Conservation (phyloP, 2,329 filamentous ascomycete species). For the Botrytis squamosa region DNA sequence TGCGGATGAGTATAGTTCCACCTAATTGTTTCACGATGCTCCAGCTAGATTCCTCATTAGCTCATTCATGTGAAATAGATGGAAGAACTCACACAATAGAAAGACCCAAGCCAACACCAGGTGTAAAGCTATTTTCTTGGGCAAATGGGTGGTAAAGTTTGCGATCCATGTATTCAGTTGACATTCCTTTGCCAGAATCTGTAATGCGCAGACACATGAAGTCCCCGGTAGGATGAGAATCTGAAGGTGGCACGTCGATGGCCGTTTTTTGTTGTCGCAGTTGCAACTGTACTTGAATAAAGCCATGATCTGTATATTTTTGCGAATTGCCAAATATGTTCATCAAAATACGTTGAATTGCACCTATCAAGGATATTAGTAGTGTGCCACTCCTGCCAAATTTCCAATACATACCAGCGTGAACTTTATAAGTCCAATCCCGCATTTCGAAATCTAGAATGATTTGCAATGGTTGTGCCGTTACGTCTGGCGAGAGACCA, state of each 20-base stretch:
- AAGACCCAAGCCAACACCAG: slow-evolving; percentile 42
- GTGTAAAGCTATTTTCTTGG: slow-evolving; percentile 58
- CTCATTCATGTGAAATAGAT: background rate
- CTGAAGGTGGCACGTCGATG: slow-evolving; percentile 44
- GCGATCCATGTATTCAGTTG: slow-evolving; percentile 55
- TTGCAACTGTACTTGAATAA: slow-evolving; percentile 43
- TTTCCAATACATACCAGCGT: slow-evolving; percentile 34
- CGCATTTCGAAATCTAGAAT: slow-evolving; percentile 35
- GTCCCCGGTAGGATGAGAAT: slow-evolving; percentile 54
- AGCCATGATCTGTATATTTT: slow-evolving; percentile 55
- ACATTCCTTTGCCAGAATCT: slow-evolving; percentile 64
- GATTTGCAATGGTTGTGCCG: slow-evolving; percentile 26
- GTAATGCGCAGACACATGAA: slow-evolving; percentile 41
- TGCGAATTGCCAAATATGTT: slow-evolving; percentile 60
- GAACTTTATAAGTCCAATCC: slow-evolving; percentile 36
- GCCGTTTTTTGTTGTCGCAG: background rate
- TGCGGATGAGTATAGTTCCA: slow-evolving; percentile 56
- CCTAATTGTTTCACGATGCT: slow-evolving; percentile 44
- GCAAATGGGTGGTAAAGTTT: slow-evolving; percentile 60
- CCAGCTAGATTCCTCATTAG: slow-evolving; percentile 16
- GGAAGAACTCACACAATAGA: slow-evolving; percentile 44
- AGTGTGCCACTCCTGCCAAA: slow-evolving; percentile 54
- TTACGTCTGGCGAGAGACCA: background rate
- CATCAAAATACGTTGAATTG: slow-evolving; percentile 51
- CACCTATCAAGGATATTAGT: slow-evolving; percentile 44